A percentile compares a stretch with the other conserved stretches of the same genome.
phyloP scores from a whole-genome alignment of 345 rosid species.

The Firmiana major region DNA sequence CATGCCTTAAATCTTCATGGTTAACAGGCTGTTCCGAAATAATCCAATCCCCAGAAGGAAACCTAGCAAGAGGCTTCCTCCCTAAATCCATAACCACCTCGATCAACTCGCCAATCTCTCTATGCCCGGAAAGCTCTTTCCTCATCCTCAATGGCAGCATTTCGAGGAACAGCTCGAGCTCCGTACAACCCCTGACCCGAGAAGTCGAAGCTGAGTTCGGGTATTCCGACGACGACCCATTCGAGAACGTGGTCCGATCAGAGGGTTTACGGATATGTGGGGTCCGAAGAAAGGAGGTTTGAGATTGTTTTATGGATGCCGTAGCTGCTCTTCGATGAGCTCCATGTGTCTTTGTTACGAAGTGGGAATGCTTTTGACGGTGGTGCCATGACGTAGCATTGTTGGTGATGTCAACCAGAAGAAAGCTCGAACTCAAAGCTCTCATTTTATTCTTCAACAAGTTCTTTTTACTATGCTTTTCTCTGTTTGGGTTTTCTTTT shows the following conservation, averaged over 20 bases:
- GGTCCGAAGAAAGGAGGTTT: slow-evolving; percentile 34
- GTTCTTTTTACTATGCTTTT: neutral
- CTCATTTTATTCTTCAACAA: slow-evolving; percentile 28
- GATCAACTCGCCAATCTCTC: slow-evolving; percentile 61
- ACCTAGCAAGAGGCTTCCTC: slow-evolving; percentile 84
- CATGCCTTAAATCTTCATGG: slow-evolving; percentile 69
- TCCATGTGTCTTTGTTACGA: neutral
- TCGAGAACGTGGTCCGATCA: slow-evolving; percentile 37
- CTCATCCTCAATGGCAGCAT: slow-evolving; percentile 66
- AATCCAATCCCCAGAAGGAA: slow-evolving; percentile 92
- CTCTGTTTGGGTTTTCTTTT: slow-evolving; percentile 3
- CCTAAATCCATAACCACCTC: slow-evolving; percentile 97
- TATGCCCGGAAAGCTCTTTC: slow-evolving; percentile 49
- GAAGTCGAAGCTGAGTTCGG: slow-evolving; percentile 35
- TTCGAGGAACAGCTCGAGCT: slow-evolving; percentile 72
- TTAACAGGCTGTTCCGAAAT: slow-evolving; percentile 65
- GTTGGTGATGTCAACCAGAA: slow-evolving; percentile 1
- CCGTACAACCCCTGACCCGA: slow-evolving; percentile 31
- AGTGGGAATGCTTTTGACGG: neutral
- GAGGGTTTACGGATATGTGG: slow-evolving; percentile 58
- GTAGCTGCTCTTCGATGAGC: neutral
- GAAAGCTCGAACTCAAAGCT: slow-evolving; percentile 33
- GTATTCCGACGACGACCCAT: slow-evolving; percentile 37
- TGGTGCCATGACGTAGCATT: neutral
- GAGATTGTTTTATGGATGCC: slow-evolving; percentile 27